phyloP scores from a whole-genome alignment of 1,284 basidiomycete species.

The Malassezia cuniculi region DNA sequence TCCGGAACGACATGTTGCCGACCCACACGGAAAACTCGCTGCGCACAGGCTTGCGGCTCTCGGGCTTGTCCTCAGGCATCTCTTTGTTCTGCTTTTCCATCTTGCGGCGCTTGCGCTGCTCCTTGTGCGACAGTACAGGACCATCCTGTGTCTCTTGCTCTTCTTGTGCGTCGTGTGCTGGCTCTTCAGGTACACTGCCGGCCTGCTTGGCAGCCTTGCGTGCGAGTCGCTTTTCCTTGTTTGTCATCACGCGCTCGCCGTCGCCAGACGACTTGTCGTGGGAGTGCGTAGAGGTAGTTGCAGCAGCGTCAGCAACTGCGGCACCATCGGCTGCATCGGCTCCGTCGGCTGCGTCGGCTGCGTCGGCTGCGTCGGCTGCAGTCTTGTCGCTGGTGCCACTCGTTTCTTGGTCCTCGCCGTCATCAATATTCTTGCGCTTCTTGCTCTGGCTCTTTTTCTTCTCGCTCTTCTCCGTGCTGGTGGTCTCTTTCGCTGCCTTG shows the following conservation, averaged over 20 bases:
- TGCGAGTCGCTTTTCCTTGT: too few species aligned
- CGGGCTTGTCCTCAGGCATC: background rate
- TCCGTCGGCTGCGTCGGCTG: too few species aligned
- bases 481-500: too few species aligned
- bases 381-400: too few species aligned
- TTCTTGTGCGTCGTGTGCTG: conserved; percentile 55
- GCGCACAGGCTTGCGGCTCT: conserved; percentile 11
- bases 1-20: conserved; percentile 40
- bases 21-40: conserved; percentile 55
- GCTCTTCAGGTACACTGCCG: too few species aligned
- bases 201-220: conserved; percentile 3
- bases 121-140: conserved; percentile 35
- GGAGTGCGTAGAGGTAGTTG: too few species aligned
- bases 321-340: too few species aligned
- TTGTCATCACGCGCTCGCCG: too few species aligned
- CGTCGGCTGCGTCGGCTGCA: too few species aligned
- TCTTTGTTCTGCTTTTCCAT: conserved; percentile 15
- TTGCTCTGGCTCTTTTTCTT: background rate
- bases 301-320: too few species aligned
- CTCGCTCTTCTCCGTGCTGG: conserved; percentile 1
- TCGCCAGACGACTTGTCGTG: too few species aligned
- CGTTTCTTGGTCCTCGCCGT: background rate
- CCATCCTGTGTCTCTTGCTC: conserved; percentile 27
- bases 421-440: background rate
- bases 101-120: conserved; percentile 29